phyloP scores from a whole-genome alignment of 305 asterid genomes.

The Rubia peregrina region DNA sequence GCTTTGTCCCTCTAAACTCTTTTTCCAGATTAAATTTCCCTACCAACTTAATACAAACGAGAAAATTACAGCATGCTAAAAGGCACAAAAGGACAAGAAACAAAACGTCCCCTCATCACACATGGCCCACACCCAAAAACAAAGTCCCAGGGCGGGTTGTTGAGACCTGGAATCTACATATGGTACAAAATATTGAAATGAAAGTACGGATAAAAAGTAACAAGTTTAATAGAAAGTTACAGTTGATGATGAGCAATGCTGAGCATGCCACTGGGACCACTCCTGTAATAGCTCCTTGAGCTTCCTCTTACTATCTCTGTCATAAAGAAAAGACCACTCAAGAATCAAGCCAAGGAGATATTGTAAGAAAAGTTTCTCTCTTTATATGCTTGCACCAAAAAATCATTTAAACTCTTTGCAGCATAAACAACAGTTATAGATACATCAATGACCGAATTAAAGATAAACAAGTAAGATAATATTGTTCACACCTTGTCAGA shows the following conservation, averaged over 20 bases:
- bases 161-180: not conserved
- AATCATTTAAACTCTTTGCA: not conserved
- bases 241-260: conserved; percentile 43
- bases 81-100: not conserved
- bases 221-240: conserved; percentile 29
- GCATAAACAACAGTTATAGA: not conserved
- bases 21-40: not conserved
- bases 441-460: not conserved
- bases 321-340: conserved; percentile 14
- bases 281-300: conserved; percentile 76
- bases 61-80: not conserved
- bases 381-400: not conserved
- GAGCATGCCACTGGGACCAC: conserved; percentile 91
- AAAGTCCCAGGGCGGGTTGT: not conserved
- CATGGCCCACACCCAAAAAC: not conserved
- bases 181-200: not conserved
- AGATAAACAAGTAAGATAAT: not conserved
- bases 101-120: not conserved
- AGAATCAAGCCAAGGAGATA: conserved; percentile 15
- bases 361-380: not conserved
- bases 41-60: not conserved
- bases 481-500: conserved; percentile 44
- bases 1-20: not conserved
- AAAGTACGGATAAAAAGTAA: not conserved
- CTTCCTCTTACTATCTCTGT: conserved; percentile 85